phyloP scores from a whole-genome alignment of 495 filamentous ascomycete genomes.

The Monascus purpureus region DNA sequence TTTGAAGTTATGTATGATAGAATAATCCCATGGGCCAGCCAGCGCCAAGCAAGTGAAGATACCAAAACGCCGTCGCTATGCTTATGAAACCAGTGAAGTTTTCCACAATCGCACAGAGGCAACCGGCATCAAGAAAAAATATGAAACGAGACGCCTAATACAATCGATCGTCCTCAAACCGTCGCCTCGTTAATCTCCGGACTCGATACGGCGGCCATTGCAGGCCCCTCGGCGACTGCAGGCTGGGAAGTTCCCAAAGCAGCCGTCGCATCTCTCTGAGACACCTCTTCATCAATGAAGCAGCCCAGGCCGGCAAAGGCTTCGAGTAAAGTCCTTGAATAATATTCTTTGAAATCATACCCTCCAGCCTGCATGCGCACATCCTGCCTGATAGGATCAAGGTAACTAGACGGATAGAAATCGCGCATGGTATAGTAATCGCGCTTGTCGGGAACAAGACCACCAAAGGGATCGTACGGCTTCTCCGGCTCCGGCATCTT shows the following conservation, averaged over 20 bases:
- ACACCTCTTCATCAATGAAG: conserved; percentile 67
- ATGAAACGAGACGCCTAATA: too few relatives aligned
- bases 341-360: conserved; percentile 70
- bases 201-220: conserved; percentile 1
- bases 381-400: conserved; percentile 48
- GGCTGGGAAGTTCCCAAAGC: conserved; percentile 7
- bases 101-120: background rate
- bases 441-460: conserved; percentile 44
- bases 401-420: conserved; percentile 48
- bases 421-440: conserved; percentile 56
- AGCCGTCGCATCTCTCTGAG: conserved; percentile 20
- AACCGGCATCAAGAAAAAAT: too few relatives aligned
- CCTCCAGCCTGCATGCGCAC: conserved; percentile 58
- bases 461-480: conserved; percentile 83
- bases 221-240: conserved; percentile 6
- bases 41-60: too few relatives aligned
- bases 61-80: conserved; percentile 5
- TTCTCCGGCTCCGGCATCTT: conserved; percentile 47
- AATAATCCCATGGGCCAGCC: too few relatives aligned
- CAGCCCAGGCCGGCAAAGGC: conserved; percentile 82
- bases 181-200: too few relatives aligned
- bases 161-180: background rate
- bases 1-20: too few relatives aligned
- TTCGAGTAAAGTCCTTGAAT: conserved; percentile 63
- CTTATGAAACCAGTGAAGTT: too few relatives aligned